phyloP scores from a whole-genome alignment of 2,329 filamentous ascomycete species.

The Ceratocystis colombiana region DNA sequence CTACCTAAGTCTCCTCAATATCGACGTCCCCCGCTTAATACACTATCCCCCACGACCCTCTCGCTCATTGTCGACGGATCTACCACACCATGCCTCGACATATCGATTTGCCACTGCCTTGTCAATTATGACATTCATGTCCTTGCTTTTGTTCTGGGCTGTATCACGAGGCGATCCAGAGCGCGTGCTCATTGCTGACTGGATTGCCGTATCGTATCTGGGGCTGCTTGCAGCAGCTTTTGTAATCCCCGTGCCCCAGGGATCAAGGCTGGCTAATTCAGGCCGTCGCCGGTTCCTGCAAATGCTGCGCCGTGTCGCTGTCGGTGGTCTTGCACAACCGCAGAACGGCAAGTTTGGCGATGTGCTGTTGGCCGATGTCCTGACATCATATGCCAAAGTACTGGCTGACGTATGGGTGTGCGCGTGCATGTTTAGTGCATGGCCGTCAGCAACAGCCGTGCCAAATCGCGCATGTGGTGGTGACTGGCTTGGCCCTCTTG shows the following conservation, averaged over 20 bases:
- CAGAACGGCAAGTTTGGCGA: constrained; percentile 92
- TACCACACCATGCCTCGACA: constrained; percentile 67
- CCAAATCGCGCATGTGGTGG: constrained; percentile 78
- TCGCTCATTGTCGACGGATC: constrained; percentile 58
- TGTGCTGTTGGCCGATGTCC: constrained; percentile 80
- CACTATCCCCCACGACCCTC: constrained; percentile 72
- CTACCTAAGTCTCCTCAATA: constrained; percentile 66
- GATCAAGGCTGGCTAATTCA: constrained; percentile 43
- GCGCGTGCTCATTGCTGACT: constrained; percentile 67
- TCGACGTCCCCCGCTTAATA: constrained; percentile 79
- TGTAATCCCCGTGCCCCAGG: constrained; percentile 57
- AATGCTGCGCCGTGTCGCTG: constrained; percentile 64
- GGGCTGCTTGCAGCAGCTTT: constrained; percentile 61
- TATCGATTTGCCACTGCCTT: constrained; percentile 77
- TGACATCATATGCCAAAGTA: constrained; percentile 91
- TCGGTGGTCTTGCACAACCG: constrained; percentile 77
- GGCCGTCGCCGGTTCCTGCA: constrained; percentile 67
- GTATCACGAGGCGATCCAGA: constrained; percentile 60
- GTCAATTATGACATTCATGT: constrained; percentile 58
- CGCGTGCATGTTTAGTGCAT: constrained; percentile 74
- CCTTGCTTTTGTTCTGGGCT: constrained; percentile 72
- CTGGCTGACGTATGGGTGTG: constrained; percentile 81
- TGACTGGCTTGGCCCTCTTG: constrained; percentile 65
- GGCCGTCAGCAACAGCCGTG: constrained; percentile 63
- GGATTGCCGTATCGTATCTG: constrained; percentile 78